These are phyloP conservation scores for Phytopythium kandeliae DNA, from an alignment of 352 stramenopile species.

Conservation along the genomic window DNA sequence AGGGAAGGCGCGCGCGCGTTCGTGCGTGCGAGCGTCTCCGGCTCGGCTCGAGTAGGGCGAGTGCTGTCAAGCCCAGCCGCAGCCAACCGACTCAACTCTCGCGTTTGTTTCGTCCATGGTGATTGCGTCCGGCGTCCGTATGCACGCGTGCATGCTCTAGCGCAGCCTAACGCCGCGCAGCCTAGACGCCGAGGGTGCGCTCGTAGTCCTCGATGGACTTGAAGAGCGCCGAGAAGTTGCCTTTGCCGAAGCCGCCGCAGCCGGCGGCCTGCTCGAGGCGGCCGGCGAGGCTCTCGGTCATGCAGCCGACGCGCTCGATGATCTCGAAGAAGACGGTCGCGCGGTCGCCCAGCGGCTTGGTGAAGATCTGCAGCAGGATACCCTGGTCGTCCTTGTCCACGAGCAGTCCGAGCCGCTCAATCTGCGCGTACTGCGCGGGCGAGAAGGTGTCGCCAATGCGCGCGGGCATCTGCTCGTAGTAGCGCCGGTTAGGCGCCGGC, in stretches of 20 bases:
- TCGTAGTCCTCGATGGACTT: slow-evolving; percentile 92
- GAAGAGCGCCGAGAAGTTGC: slow-evolving; percentile 91
- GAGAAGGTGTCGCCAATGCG: slow-evolving; percentile 80
- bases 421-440: slow-evolving; percentile 85
- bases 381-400: slow-evolving; percentile 95
- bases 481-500: slow-evolving; percentile 73
- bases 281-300: slow-evolving; percentile 50
- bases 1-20: no score
- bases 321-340: slow-evolving; percentile 6
- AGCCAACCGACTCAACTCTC: no score
- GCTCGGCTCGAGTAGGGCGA: no score
- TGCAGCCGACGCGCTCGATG: slow-evolving; percentile 89
- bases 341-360: slow-evolving; percentile 4
- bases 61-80: no score
- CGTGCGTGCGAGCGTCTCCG: no score
- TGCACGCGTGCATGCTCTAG: no score
- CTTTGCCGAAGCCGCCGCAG: slow-evolving; percentile 89
- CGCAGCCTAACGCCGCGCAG: no score
- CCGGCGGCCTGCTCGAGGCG: slow-evolving; percentile 73
- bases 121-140: no score
- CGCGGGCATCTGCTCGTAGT: slow-evolving; percentile 88
- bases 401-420: slow-evolving; percentile 91
- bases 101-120: no score
- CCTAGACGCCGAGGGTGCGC: slow-evolving; percentile 62
- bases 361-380: slow-evolving; percentile 90